Percentiles rank a stretch among this genome's conserved stretches.
phyloP scores from a whole-genome alignment of 1,284 basidiomycete species.

The Anthracocystis panici-leucophaei region DNA sequence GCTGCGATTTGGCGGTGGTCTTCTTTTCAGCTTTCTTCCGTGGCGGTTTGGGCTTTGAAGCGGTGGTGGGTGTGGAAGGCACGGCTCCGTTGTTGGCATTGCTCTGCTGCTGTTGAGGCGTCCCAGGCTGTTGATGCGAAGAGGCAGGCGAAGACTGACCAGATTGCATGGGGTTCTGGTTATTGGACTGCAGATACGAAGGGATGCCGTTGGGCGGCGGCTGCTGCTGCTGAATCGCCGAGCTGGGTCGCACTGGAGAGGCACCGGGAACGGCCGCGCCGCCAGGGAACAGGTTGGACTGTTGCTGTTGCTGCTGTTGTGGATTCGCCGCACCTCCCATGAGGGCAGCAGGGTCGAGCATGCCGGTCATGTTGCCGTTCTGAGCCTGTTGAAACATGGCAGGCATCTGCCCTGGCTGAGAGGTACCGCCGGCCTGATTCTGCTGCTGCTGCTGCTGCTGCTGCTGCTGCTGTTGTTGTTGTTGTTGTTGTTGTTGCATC shows the following conservation, averaged over 20 bases:
- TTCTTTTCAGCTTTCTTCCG: constrained; percentile 54
- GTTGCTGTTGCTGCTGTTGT: constrained; percentile 32
- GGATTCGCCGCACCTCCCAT: constrained; percentile 35
- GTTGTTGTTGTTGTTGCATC: constrained; percentile 47
- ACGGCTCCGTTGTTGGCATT: constrained; percentile 28
- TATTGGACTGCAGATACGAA: constrained; percentile 39
- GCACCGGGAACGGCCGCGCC: constrained; percentile 20
- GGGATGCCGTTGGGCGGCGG: constrained; percentile 46
- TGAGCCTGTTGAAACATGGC: constrained; percentile 39
- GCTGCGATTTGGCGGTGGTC: constrained; percentile 30
- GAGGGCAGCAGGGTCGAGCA: constrained; percentile 39
- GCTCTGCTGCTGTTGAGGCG: constrained; percentile 34
- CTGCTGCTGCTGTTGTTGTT: too few species aligned
- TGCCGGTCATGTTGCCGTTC: constrained; percentile 35
- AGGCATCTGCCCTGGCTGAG: constrained; percentile 27
- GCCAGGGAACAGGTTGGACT: constrained; percentile 33
- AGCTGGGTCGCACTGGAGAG: constrained; percentile 41
- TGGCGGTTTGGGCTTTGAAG: constrained; percentile 42
- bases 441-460: constrained; percentile 33
- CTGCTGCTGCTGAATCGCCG: constrained; percentile 31
- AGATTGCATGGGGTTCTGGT: constrained; percentile 26
- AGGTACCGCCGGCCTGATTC: constrained; percentile 20
- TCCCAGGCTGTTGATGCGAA: constrained; percentile 37
- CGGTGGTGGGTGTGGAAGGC: constrained; percentile 33
- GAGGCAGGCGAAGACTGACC: constrained; percentile 40